Base-by-base conservation (phyloP, 2,329 filamentous ascomycete species). In the Clarireedia hainanense region DNA sequence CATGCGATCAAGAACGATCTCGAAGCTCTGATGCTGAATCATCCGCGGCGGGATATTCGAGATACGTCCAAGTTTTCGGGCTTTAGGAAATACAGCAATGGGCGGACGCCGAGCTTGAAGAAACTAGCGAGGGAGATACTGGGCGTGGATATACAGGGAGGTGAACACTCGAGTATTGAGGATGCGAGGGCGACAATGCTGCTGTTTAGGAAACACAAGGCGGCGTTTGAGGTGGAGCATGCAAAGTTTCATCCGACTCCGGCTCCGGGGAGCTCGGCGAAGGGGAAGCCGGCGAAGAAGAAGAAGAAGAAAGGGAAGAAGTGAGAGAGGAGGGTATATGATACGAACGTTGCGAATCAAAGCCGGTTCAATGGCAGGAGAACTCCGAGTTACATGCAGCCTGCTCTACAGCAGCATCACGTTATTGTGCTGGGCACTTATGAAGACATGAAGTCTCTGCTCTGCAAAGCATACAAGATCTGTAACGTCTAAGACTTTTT, bases 121-220 rank as follows among this genome's bases (percentile, higher is more conserved):
- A 74, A 76, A 15, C 71, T 88, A 26, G 80, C 81, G 1, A 74
- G 74, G 56, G 75, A 83, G 65, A 67, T 85, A 6, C 67, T 87
- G 1, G 76, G 77, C 0, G 71, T 85, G 5, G 81, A 84, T 50
- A 85, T 88, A 52, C 84, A 88, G 62, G 73, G 70, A 20, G 83
- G 82, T 1, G 74, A 79, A 26, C 84, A 87, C 69, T 86, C 82
- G 1, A 87, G 83, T 69, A 73, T 86, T 60, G 76, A 86, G 74
- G 94, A 99, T 75, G 94, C 94, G 1, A 78, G 90, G 62, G 90
- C 89, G 5, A 86, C 91, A 0, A 97, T 99, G 91, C 74, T 92
- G 55, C 74, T 99, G 43, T 97, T 95, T 67, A 80, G 88, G 59
- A 81, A 83, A 62, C 83, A 91, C 69, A 97, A 96, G 73, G 77